Evolutionary conservation across 805 yeast species (phyloP), one percentile per base, ranked within the genome.

Genomic region (Lachancea cidri): DNA sequence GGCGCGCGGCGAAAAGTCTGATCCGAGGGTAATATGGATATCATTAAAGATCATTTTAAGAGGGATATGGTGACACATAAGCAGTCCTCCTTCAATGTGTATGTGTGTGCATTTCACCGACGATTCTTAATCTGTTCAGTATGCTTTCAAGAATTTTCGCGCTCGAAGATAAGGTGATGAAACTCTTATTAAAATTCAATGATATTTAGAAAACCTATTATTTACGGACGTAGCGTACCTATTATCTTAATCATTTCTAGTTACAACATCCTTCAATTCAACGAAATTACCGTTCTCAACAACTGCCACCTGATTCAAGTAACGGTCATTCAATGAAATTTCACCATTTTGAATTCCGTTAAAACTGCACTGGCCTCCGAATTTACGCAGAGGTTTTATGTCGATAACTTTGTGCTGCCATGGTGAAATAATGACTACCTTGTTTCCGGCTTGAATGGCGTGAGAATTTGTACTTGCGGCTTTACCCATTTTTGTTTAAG

Each of bases 381-480:
- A 41, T 25, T 41, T 41, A 33, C 36, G 29, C 39, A 41, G 25
- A 19, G 44, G 44, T 13, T 20, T 15, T 13, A 41, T 32, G 22
- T 41, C 44, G 33, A 41, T 36, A 30, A 41, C 44, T 17, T 36
- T 41, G 44, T 41, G 44, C 30, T 41, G 44, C 44, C 44, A 41
- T 17, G 44, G 36, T 9, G 44, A 41, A 22, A 41, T 17, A 29
- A 41, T 41, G 33, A 41, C 31, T 15, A 39, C 44, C 34, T 41
- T 41, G 44, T 41, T 36, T 31, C 44, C 44, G 36, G 44, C 44
- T 41, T 41, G 44, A 20, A 41, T 27, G 29, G 44, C 44, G 44
- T 41, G 44, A 35, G 44, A 35, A 9, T 38, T 41, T 36, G 34
- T 41, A 33, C 44, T 41, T 11, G 39, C 39, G 27, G 44, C 31